Conservation (phyloP, 2,329 filamentous ascomycete species). For the Zymoseptoria pseudotritici region DNA sequence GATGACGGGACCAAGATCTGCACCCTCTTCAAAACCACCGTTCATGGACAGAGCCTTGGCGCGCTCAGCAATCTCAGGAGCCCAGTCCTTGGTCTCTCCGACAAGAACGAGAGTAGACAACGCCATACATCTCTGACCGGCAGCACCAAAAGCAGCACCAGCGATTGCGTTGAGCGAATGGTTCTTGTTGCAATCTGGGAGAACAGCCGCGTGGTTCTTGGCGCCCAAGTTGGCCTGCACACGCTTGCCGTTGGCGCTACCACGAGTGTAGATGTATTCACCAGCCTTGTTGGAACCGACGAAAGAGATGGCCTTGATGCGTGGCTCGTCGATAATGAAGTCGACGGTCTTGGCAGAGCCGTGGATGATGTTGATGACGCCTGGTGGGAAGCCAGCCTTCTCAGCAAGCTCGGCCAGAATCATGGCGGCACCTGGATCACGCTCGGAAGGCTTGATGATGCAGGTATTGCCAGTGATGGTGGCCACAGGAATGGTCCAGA, state of each 20-base stretch:
- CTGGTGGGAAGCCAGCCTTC: constrained; percentile 73
- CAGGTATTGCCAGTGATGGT: constrained; percentile 78
- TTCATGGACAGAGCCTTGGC: constrained; percentile 67
- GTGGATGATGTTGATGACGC: constrained; percentile 77
- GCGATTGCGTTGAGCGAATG: constrained; percentile 78
- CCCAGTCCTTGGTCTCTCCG: constrained; percentile 77
- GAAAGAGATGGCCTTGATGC: constrained; percentile 80
- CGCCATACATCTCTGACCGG: constrained; percentile 81
- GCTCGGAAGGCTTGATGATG: constrained; percentile 79
- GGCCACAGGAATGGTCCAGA: constrained; percentile 85
- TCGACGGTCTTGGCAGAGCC: constrained; percentile 74
- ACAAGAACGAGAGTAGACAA: constrained; percentile 76
- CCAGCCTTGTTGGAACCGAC: constrained; percentile 83
- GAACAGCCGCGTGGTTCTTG: constrained; percentile 80
- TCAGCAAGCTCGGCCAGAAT: constrained; percentile 73
- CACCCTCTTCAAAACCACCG: constrained; percentile 72
- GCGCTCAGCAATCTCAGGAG: constrained; percentile 67
- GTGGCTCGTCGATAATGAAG: constrained; percentile 77
- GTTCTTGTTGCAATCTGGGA: constrained; percentile 86
- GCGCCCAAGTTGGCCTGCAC: constrained; percentile 82
- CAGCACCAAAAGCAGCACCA: constrained; percentile 76
- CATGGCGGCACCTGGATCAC: constrained; percentile 77
- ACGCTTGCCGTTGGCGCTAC: constrained; percentile 77
- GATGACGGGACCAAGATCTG: constrained; percentile 77
- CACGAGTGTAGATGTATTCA: constrained; percentile 75